These are phyloP conservation scores for Sedum album DNA, from an alignment of 164 flowering plant species.

Conservation along the genomic window DNA sequence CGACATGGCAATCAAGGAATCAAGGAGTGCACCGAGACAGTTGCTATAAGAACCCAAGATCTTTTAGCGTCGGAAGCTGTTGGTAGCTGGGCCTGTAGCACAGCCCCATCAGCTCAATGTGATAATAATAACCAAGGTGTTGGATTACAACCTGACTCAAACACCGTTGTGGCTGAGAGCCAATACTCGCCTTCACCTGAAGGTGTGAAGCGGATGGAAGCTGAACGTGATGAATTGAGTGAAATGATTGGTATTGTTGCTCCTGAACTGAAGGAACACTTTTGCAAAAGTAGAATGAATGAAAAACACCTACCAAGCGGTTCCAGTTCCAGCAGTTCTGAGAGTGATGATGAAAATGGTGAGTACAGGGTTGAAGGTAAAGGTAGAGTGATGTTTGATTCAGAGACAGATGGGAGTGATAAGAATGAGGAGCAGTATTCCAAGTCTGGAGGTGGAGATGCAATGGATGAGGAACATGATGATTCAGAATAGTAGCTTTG, in stretches of 20 bases:
- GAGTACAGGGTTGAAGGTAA: slow-evolving; percentile 14
- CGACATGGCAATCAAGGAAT: slow-evolving; percentile 20
- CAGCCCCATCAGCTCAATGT: slow-evolving; percentile 76
- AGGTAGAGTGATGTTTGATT: slow-evolving; percentile 31
- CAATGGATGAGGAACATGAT: slow-evolving; percentile 48
- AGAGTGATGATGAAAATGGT: slow-evolving; percentile 35
- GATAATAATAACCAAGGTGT: slow-evolving; percentile 28
- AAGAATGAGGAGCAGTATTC: slow-evolving; percentile 17
- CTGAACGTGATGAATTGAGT: slow-evolving; percentile 48
- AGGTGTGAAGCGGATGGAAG: slow-evolving; percentile 20
- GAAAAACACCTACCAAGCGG: slow-evolving; percentile 13
- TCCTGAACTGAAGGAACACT: slow-evolving; percentile 54
- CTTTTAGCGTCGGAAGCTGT: slow-evolving; percentile 83
- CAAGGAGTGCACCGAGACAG: slow-evolving; percentile 53
- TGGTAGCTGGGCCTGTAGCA: slow-evolving; percentile 90
- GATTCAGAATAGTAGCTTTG: slow-evolving; percentile 22
- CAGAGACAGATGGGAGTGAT: slow-evolving; percentile 36
- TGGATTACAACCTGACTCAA: slow-evolving; percentile 25
- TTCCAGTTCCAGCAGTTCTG: slow-evolving; percentile 44
- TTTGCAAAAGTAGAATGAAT: slow-evolving; percentile 20
- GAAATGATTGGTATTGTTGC: slow-evolving; percentile 80
- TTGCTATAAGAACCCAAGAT: slow-evolving; percentile 61
- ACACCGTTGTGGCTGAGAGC: slow-evolving; percentile 50
- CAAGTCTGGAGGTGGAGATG: slow-evolving; percentile 14
- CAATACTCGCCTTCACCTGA: slow-evolving; percentile 34